Base-by-base conservation (phyloP, 352 stramenopile genomes). In the Plasmopara viticola region DNA sequence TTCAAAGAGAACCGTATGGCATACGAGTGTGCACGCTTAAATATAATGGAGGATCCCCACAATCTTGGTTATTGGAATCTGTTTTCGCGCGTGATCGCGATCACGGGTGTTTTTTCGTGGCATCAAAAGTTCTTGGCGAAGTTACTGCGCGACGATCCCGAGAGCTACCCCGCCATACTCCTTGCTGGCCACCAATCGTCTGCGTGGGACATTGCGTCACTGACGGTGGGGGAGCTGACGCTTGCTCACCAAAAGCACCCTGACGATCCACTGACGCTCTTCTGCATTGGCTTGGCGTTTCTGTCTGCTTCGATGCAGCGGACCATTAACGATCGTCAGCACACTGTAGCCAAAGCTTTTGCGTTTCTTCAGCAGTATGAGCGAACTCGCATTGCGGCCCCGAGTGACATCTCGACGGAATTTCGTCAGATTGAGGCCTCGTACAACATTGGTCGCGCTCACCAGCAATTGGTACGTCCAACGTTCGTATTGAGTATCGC, bases 111-210 rank as follows among this genome's bases (percentile, higher is more conserved):
- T 4, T 94, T 87, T 61, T 94, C 83, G 10, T 94, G 77, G 75
- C 83, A 94, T 29, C 83, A 94, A 34, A 94, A 94, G 48, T 94
- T 94, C 20, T 47, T 94, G 6, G 80, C 83, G 6, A 94, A 92
- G 60, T 50, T 94, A 9, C 35, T 94, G 6, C 72, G 78, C 18
- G 78, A 92, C 20, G 72, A 92, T 18, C 78, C 84, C 0, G 68
- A 86, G 44, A 88, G 78, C 51, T 91, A 87, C 46, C 79, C 84
- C 7, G 78, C 79, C 1, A 91, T 90, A 38, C 56, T 94, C 14
- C 71, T 94, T 25, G 84, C 81, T 34, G 84, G 84, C 2, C 84
- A 92, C 41, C 84, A 90, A 41, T 94, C 81, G 6, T 87, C 81
- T 6, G 75, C 76, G 7, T 92, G 79, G 78, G 84, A 92, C 63